Evolutionary conservation across 192 early-diverging fungal genomes (phyloP).

Genomic region (Chytriomyces hyalinus): DNA sequence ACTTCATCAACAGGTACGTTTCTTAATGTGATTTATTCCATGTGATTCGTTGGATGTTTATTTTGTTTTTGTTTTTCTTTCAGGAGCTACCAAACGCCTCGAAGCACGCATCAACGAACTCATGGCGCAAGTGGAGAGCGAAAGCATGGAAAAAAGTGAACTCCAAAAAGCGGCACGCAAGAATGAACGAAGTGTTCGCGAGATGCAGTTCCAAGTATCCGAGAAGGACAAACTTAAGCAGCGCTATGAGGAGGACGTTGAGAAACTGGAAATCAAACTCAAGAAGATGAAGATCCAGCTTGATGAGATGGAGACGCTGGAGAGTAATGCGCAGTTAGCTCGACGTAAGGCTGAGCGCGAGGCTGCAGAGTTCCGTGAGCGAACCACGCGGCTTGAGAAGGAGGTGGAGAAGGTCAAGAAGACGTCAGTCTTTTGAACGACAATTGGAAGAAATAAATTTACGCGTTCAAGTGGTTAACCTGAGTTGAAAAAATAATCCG

Average conservation of each 20-base stretch:
- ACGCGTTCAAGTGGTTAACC: no score
- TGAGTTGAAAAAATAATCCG: no score
- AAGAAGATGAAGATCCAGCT: conserved; percentile 66
- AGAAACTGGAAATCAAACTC: conserved; percentile 72
- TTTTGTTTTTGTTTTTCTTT: no score
- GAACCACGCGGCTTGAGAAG: conserved; percentile 58
- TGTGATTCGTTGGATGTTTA: no score
- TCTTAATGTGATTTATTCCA: no score
- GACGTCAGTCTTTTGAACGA: background rate
- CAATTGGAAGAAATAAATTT: background rate
- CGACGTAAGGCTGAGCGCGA: conserved; percentile 78
- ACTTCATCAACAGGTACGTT: conserved; percentile 49
- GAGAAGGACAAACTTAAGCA: conserved; percentile 79
- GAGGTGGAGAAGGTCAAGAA: conserved; percentile 56
- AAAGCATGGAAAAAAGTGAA: conserved; percentile 71
- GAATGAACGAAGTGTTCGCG: conserved; percentile 77
- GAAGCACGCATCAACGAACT: conserved; percentile 70
- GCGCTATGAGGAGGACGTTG: conserved; percentile 69
- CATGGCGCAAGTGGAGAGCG: conserved; percentile 59
- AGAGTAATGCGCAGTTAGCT: conserved; percentile 65
- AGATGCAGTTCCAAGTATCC: conserved; percentile 83
- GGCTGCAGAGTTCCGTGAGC: conserved; percentile 62
- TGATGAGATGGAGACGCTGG: conserved; percentile 70
- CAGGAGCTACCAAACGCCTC: conserved; percentile 55
- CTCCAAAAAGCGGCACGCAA: conserved; percentile 63